Base-by-base conservation (phyloP, 2,329 filamentous ascomycete genomes). In the Neopestalotiopsis sp. region DNA sequence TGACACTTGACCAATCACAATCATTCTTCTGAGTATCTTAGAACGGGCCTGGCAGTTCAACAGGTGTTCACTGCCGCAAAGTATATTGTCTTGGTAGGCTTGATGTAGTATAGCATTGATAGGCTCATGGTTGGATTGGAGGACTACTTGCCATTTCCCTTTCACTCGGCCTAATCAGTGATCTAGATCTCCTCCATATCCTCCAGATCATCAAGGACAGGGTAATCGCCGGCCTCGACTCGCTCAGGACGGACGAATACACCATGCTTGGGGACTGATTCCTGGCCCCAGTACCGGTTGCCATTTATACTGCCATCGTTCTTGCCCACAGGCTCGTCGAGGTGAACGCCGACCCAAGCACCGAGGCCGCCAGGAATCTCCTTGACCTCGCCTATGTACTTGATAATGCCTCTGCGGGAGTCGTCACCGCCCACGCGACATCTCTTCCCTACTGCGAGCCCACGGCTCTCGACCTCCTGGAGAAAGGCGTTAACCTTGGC, bases 261-360 rank as follows among this genome's bases (percentile, higher is more conserved):
- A 42, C 93, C 93, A 74, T 89, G 89, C 79, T 94, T 95, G 69
- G 89, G 82, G 71, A 83, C 78, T 67, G 90, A 90, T 65, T 88
- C 84, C 68, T 86, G 79, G 53, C 88, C 89, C 86, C 94, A 96
- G 81, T 95, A 95, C 72, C 90, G 85, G 72, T 84, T 89, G 7
- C 86, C 87, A 57, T 84, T 85, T 73, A 94, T 89, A 74, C 89
- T 91, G 70, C 94, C 93, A 78, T 95, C 92, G 76, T 95, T 96
- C 84, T 93, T 94, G 68, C 92, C 93, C 58, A 91, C 91, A 1
- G 93, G 92, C 81, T 95, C 93, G 77, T 95, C 93, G 66, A 95
- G 86, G 73, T 87, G 86, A 66, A 96, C 84, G 56, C 92, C 93
- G 24, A 95, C 85, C 93, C 93, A 96, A 42, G 86, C 81, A 2